Evolutionary conservation across 1,284 basidiomycete genomes (phyloP), one percentile per base, ranked within the genome.

Genomic region (Takashimella koratensis): DNA sequence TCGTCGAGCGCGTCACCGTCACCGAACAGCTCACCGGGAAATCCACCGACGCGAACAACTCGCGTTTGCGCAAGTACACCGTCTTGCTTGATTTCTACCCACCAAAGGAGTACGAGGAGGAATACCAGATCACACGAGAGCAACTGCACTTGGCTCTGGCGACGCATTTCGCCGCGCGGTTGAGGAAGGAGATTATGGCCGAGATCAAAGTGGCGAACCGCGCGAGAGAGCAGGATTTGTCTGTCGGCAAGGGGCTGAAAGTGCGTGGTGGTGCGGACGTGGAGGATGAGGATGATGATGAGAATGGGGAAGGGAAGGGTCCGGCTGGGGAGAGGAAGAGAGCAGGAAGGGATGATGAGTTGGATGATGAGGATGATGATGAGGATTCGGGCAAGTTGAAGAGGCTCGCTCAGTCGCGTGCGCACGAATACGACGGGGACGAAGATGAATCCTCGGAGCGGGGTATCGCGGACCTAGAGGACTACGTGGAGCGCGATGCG

Each of bases 81-180:
- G 83, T 98, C 54, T 79, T 86, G 41, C 83, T 98, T 63, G 79
- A 82, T 54, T 89, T 99, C 76, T 98, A 91, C 79, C 92, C 93
- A 0, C 80, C 82, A 53, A 81, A 83, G 42, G 94, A 98, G 71
- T 98, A 95, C 75, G 74, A 78, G 49, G 79, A 84, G 42, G 95
- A 97, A 76, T 92, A 98, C 77, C 86, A 88, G 63, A 82, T 94
- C 43, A 81, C 82, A 30, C 82, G 86, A 1, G 67, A 78, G 23
- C 87, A 94, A 66, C 84, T 98, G 56, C 81, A 96, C 47, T 77
- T 81, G 19, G 81, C 83, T 10, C 86, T 98, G 58, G 83, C 82
- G 13, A 80, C 82, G 58, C 86, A 82, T 49, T 97, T 98, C 76
- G 88, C 92, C 4, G 78, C 84, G n/a, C 82, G 82, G 39, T 78